A percentile compares a stretch with the other conserved stretches of the same genome.
Evolutionary conservation across 2,329 filamentous ascomycete species (phyloP).

Genomic region (Diaporthe humulicola): DNA sequence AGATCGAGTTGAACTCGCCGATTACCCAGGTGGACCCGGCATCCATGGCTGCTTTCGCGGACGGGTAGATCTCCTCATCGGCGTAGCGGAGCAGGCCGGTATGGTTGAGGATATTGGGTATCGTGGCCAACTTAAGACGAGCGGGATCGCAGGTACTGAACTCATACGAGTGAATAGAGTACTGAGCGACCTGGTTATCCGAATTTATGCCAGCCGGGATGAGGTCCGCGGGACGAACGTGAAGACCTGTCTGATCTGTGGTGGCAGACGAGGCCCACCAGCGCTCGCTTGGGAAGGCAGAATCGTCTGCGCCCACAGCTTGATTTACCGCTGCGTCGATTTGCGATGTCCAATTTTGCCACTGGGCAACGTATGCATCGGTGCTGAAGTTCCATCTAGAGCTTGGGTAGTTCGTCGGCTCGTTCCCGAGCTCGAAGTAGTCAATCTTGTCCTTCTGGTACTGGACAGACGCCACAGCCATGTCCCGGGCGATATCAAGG

Average conservation of each 20-base stretch:
- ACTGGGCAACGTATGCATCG: constrained; percentile 17
- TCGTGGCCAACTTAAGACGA: not conserved
- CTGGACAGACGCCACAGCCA: constrained; percentile 15
- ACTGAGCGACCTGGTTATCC: constrained; percentile 16
- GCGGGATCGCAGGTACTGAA: not conserved
- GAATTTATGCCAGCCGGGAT: constrained; percentile 25
- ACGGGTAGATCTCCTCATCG: constrained; percentile 27
- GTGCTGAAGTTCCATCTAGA: constrained; percentile 17
- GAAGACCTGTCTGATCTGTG: constrained; percentile 12
- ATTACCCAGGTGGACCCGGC: constrained; percentile 42
- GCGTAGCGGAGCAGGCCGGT: constrained; percentile 1
- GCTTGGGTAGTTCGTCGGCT: constrained; percentile 21
- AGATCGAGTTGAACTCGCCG: constrained; percentile 56
- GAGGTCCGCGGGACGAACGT: constrained; percentile 12
- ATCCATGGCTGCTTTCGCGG: constrained; percentile 7
- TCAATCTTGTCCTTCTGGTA: constrained; percentile 27
- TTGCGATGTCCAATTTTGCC: constrained; percentile 12
- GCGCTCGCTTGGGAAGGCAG: constrained; percentile 12
- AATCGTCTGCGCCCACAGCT: not conserved
- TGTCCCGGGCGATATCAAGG: not conserved
- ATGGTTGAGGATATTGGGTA: constrained; percentile 24
- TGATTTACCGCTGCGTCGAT: constrained; percentile 17
- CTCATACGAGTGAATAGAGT: constrained; percentile 4
- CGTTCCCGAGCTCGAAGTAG: constrained; percentile 29
- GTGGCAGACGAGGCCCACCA: constrained; percentile 14